Base-by-base conservation (phyloP, 2,329 filamentous ascomycete genomes). In the Botrytis deweyae region DNA sequence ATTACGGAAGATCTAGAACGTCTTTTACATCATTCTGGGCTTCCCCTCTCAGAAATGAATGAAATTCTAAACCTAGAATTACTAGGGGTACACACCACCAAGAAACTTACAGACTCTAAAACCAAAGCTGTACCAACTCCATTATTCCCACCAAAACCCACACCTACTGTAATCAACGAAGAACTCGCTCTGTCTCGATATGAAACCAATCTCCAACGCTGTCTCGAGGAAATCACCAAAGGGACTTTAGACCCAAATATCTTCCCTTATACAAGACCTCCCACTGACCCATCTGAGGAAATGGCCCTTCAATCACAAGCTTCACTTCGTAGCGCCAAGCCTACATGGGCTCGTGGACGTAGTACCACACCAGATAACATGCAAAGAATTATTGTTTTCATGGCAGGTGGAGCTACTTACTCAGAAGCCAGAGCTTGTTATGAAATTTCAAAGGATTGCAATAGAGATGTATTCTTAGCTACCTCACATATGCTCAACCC, bases 401-500 rank as follows among this genome's bases (percentile, higher is more conserved):
- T 98, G 88, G 96, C 95, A 1, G 96, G 96, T 66, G 96, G 96
- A 63, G 96, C 96, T 33, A 98, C 96, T 0, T 97, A 95, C 82
- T 94, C 93, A 8, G 96, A 99, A 83, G 88, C 93, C 46, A 90
- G 96, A 42, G 88, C 91, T 20, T 99, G 96, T 84, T 98, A 98
- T 81, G 94, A 98, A 79, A 85, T 95, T 40, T 92, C 93, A 3
- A 88, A 90, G 70, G 85, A 90, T 68, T 90, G 90, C 65, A 90
- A 89, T 70, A 90, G 92, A 76, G 96, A 99, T 78, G 85, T 98
- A n/a, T 93, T 97, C 81, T 88, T 99, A 8, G 89, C 92, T 29
- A 96, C 93, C 0, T 95, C 92, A 38, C 96, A 99, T 81, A 98
- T 99, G 95, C 86, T 97, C 65, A 96, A 91, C 0, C 95, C 96